Evolutionary conservation across 2,329 filamentous ascomycete genomes (phyloP).

Genomic region (Monilinia polystroma): DNA sequence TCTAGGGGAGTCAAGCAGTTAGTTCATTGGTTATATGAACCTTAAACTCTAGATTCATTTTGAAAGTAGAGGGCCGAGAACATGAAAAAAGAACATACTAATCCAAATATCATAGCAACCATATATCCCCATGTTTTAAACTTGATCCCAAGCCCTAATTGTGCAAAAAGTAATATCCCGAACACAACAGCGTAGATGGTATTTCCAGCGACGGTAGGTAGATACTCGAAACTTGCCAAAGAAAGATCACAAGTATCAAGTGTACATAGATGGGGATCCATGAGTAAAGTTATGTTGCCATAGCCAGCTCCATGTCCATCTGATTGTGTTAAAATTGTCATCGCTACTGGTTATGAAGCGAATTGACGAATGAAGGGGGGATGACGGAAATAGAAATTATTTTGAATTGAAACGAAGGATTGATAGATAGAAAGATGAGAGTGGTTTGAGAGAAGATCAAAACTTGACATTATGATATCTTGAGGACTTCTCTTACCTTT

Average conservation of each 20-base stretch:
- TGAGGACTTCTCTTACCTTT: not conserved
- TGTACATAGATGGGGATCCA: slow-evolving; percentile 33
- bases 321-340: slow-evolving; percentile 30
- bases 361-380: not conserved
- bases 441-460: not conserved
- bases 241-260: slow-evolving; percentile 48
- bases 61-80: no score
- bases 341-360: not conserved
- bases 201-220: slow-evolving; percentile 56
- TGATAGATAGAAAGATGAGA: not conserved
- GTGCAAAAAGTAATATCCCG: slow-evolving; percentile 45
- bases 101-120: slow-evolving; percentile 49
- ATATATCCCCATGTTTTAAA: slow-evolving; percentile 57
- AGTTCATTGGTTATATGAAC: not conserved
- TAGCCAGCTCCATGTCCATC: slow-evolving; percentile 23
- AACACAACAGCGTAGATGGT: slow-evolving; percentile 54
- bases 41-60: no score
- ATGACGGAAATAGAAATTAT: no score
- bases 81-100: slow-evolving; percentile 36
- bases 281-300: slow-evolving; percentile 35
- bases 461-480: not conserved
- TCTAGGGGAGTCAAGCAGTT: not conserved
- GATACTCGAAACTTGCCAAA: slow-evolving; percentile 56
- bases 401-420: not conserved
- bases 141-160: slow-evolving; percentile 49